These are phyloP conservation scores for Hypholoma sublateritium DNA, from an alignment of 768 basidiomycete species.

Conservation along the genomic window DNA sequence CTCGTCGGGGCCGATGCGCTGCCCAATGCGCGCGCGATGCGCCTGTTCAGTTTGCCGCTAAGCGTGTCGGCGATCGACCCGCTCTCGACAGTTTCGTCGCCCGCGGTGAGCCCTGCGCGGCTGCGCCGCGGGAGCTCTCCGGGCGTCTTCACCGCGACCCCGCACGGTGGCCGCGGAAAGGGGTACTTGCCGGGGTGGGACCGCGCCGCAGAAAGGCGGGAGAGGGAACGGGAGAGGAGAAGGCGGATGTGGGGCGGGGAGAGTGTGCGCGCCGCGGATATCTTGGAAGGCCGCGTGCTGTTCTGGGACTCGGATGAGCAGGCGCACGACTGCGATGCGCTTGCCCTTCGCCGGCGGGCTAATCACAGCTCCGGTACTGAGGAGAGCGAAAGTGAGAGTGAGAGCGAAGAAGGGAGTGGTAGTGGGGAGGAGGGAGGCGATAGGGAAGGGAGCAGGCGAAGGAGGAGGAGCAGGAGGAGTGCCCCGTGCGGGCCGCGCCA, in stretches of 20 bases:
- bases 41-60: conserved; percentile 64
- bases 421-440: not conserved
- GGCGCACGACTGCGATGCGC: conserved; percentile 28
- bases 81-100: conserved; percentile 57
- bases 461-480: conserved; percentile 1
- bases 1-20: conserved; percentile 74
- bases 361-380: not conserved
- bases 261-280: conserved; percentile 69
- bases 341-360: not conserved
- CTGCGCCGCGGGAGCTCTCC: conserved; percentile 1
- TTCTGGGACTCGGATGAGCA: conserved; percentile 52
- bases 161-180: conserved; percentile 35
- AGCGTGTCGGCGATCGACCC: conserved; percentile 70
- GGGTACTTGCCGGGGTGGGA: conserved; percentile 1
- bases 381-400: conserved; percentile 1
- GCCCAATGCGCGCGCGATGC: conserved; percentile 75
- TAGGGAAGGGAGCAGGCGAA: conserved; percentile 7
- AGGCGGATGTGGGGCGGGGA: conserved; percentile 8
- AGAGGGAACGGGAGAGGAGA: conserved; percentile 3
- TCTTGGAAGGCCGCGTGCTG: conserved; percentile 55
- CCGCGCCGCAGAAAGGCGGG: not conserved
- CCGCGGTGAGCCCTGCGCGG: conserved; percentile 40
- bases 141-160: conserved; percentile 38
- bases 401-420: not conserved
- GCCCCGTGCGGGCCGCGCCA: conserved; percentile 33